These are phyloP conservation scores for Hymenoscyphus linearis DNA, from an alignment of 2,329 filamentous ascomycete species.

Conservation along the genomic window DNA sequence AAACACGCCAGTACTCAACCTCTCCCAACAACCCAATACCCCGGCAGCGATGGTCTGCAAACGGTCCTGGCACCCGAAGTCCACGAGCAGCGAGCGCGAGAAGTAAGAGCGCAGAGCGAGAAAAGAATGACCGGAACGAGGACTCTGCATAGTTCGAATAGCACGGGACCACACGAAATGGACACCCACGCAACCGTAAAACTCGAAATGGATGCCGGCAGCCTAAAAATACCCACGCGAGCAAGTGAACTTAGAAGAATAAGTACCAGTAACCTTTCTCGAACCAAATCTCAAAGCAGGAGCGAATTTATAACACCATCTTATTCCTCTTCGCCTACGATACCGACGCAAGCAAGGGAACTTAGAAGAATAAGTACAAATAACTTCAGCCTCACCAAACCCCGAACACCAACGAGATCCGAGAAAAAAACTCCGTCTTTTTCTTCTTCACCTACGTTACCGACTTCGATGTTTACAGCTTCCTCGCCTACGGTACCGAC, in stretches of 20 bases:
- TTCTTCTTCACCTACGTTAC: background rate
- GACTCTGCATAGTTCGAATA: background rate
- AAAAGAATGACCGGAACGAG: background rate
- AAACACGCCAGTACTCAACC: background rate
- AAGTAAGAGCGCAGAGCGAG: background rate
- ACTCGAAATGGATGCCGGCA: slow-evolving; percentile 7
- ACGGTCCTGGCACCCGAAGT: slow-evolving; percentile 2
- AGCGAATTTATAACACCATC: too few species aligned
- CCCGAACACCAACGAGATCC: background rate
- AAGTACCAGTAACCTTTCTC: too few species aligned
- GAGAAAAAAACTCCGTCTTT: background rate
- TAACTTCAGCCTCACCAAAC: too few species aligned
- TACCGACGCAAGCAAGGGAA: too few species aligned
- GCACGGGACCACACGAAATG: slow-evolving; percentile 7
- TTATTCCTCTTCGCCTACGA: too few species aligned
- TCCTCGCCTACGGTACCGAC: background rate
- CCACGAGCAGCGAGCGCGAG: slow-evolving; percentile 1
- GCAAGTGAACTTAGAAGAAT: too few species aligned
- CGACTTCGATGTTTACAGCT: background rate
- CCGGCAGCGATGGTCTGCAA: slow-evolving; percentile 6
- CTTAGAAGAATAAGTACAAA: too few species aligned
- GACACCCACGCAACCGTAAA: background rate
- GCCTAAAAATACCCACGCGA: background rate
- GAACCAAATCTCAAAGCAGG: too few species aligned
- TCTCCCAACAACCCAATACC: background rate